Base-by-base conservation (phyloP, 768 basidiomycete genomes). In the Dentipellis sp. region DNA sequence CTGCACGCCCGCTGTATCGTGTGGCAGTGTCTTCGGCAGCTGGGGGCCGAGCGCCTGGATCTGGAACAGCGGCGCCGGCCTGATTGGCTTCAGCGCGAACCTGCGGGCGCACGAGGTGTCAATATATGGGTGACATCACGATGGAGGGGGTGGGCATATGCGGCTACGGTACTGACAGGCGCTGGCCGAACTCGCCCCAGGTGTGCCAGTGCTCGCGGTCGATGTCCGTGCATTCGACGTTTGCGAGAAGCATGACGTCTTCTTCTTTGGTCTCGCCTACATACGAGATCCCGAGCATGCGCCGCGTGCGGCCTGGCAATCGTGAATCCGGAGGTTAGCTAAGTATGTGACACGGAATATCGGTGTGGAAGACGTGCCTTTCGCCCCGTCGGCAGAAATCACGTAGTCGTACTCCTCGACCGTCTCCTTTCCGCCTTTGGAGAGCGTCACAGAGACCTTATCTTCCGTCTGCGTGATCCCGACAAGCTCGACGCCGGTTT, bases 371-470 rank as follows among this genome's bases (percentile, higher is more conserved):
- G 9, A 52, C 62, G 39, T 6, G 67, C 70, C 65, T 57, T 59
- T 63, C 0, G 72, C 76, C 14, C 75, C 74, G 57, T 78, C 78
- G 0, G 71, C 65, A 2, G 76, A 76, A 12, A 78, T 63, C 1
- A 79, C 58, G 59, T 66, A 76, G 2, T 66, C 62, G n/a, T 59
- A 63, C 56, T 76, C 72, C n/a, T 54, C 47, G 0, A 50, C 42
- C 36, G 68, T 67, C 23, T 63, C 21, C 0, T 62, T 70, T 2
- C 66, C 55, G 2, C 46, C 59, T 6, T 38, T 50, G 40, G 64
- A 69, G 11, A 75, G 23, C 19, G 60, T 62, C 1, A 66, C 70
- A 1, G 59, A 58, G 10, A 76, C 72, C 23, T 59, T 55, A 50
- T 72, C 70, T 0, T 58, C 48, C 23, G 59, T 47, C 55, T 75